Evolutionary conservation across 768 basidiomycete genomes (phyloP), one percentile per base, ranked within the genome.

Genomic region (Pleurotus sapidus): DNA sequence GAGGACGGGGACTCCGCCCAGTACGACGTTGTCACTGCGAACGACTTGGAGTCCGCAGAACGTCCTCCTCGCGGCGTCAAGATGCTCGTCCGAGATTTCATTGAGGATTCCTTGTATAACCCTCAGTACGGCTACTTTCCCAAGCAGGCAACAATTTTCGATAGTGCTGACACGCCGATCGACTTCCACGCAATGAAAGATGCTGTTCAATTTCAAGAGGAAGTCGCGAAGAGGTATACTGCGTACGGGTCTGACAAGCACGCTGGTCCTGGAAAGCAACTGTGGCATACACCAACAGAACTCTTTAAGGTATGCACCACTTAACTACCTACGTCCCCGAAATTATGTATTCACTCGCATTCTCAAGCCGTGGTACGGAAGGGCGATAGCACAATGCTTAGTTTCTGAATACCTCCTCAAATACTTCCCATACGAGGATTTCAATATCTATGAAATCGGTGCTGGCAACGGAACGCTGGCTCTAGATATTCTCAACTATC

Each of bases 281-380:
- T 99, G 55, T 99, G 97, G 97, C 97, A 99, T 72, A 99, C 97
- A 1, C 97, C 97, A 0, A 96, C 94, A 0, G 97, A 98, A 67
- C 72, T 99, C 27, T 98, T 99, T 79, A 94, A 95, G 84, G 97
- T 95, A 65, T 50, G 80, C 50, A 14, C 40, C 30, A 12, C 48
- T 47, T 46, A 6, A 14, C 38, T 53, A 38, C 11, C 27, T 23
- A 8, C 30, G 30, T 34, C 30, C n/a, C 62, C 49, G 48, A 56
- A 54, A 20, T 9, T 34, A 3, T 11, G 2, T 34, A 34, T 34
- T 34, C 30, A 34, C 30, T 11, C 30, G 2, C 11, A 34, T 25
- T 61, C 34, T 56, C 25, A 59, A 99, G 96, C 97, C 96, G 9
- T 92, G 89, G 82, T 99, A 96, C 66, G 96, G 94, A 23, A 88